Percentiles rank a stretch among this genome's conserved stretches.
Evolutionary conservation across 345 rosid species (phyloP).

Genomic region (Lepidium africanum): DNA sequence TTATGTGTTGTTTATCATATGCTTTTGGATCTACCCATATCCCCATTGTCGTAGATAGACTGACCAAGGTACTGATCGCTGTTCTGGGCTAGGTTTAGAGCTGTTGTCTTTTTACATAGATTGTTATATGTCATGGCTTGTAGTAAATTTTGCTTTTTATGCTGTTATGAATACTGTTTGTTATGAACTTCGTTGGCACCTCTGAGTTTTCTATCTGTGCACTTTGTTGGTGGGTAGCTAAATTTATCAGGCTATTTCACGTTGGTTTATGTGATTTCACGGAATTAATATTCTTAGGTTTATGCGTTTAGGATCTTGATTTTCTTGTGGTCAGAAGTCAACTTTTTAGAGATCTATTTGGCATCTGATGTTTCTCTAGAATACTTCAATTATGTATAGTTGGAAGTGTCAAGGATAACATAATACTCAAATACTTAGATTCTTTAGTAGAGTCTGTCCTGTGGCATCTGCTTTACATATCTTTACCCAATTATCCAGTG

Average conservation of each 20-base stretch:
- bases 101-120: not conserved
- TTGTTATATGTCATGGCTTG: not conserved
- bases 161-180: not conserved
- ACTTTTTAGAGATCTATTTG: not conserved
- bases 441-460: not conserved
- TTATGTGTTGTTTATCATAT: not conserved
- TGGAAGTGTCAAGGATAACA: not conserved
- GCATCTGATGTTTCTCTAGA: not conserved
- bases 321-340: not conserved
- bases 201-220: not conserved
- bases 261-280: not conserved
- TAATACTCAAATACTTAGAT: not conserved
- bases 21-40: not conserved
- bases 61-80: not conserved
- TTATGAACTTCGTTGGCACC: not conserved
- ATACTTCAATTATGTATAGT: not conserved
- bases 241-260: not conserved
- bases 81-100: not conserved
- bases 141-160: not conserved
- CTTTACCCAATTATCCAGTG: slow-evolving; percentile 18
- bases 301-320: not conserved
- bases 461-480: not conserved
- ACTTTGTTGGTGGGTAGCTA: not conserved
- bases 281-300: not conserved
- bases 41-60: not conserved